Conservation (phyloP, 1,284 basidiomycete genomes). For the Fomitopsis betulina region DNA sequence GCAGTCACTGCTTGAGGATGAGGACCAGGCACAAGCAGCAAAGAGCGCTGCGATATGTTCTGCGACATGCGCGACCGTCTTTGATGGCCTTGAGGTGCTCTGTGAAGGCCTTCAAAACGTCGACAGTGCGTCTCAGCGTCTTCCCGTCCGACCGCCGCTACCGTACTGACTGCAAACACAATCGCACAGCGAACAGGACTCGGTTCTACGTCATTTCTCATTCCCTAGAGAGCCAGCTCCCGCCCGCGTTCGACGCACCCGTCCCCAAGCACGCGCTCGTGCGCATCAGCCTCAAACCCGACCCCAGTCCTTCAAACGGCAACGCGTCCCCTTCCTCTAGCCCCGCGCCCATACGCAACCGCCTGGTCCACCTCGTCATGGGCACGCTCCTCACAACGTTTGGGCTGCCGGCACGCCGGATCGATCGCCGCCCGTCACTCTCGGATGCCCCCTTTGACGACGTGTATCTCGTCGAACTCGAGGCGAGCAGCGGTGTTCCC, state of each 20-base stretch:
- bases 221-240: slow-evolving; percentile 22
- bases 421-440: slow-evolving; percentile 60
- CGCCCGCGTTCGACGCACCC: slow-evolving; percentile 11
- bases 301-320: background rate
- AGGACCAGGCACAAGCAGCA: slow-evolving; percentile 29
- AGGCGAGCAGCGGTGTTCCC: slow-evolving; percentile 15
- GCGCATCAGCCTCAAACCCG: slow-evolving; percentile 24
- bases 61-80: slow-evolving; percentile 51
- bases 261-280: slow-evolving; percentile 34
- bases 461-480: slow-evolving; percentile 41
- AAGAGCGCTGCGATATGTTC: slow-evolving; percentile 72
- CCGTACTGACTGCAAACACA: slow-evolving; percentile 2
- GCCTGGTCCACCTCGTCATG: slow-evolving; percentile 19
- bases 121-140: slow-evolving; percentile 33
- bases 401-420: slow-evolving; percentile 34
- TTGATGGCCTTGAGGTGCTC: slow-evolving; percentile 53
- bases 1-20: slow-evolving; percentile 35
- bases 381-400: slow-evolving; percentile 30
- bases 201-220: slow-evolving; percentile 55
- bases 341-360: slow-evolving; percentile 8
- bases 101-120: slow-evolving; percentile 59
- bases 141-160: background rate
- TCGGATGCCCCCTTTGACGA: slow-evolving; percentile 46
- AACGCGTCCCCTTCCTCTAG: slow-evolving; percentile 1
- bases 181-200: slow-evolving; percentile 51